Percentiles rank a stretch among this genome's conserved stretches.
These are phyloP conservation scores for Penicillium rolfsii DNA, from an alignment of 2,329 filamentous ascomycete species.

Conservation along the genomic window DNA sequence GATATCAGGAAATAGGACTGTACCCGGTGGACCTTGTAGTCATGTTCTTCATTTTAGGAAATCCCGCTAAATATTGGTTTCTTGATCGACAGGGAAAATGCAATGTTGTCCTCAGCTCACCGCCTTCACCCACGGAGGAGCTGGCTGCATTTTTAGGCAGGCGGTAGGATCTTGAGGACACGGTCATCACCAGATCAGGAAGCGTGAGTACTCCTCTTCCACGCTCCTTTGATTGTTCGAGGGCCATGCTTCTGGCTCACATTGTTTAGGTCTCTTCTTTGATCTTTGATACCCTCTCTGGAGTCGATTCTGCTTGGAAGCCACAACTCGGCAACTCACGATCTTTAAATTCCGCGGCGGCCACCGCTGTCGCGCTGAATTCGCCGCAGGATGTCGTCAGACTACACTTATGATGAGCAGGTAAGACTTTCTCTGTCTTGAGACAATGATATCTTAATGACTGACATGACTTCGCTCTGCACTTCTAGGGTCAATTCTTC, in stretches of 20 bases:
- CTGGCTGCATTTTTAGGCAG: conserved; percentile 22
- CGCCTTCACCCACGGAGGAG: conserved; percentile 20
- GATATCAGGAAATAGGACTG: neutral
- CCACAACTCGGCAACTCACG: conserved; percentile 29
- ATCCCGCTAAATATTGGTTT: neutral
- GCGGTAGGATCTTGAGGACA: conserved; percentile 43
- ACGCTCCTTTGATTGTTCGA: conserved; percentile 29
- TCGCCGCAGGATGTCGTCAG: conserved; percentile 68
- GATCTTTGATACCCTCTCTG: conserved; percentile 5
- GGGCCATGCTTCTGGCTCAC: conserved; percentile 18
- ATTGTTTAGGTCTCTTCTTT: conserved; percentile 9
- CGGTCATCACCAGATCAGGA: conserved; percentile 43
- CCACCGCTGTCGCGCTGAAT: conserved; percentile 39
- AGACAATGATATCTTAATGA: neutral
- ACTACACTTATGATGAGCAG: conserved; percentile 98
- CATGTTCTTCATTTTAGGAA: neutral
- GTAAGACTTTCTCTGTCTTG: conserved; percentile 47
- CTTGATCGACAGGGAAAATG: conserved; percentile 8
- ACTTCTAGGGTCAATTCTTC: conserved; percentile 84
- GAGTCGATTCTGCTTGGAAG: conserved; percentile 14
- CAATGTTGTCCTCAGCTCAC: conserved; percentile 26
- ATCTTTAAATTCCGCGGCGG: conserved; percentile 36
- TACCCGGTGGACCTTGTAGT: neutral
- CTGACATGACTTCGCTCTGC: conserved; percentile 2
- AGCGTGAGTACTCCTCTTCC: conserved; percentile 30